phyloP scores from a whole-genome alignment of 1,139 yeast genomes.

The Meyerozyma sp. region DNA sequence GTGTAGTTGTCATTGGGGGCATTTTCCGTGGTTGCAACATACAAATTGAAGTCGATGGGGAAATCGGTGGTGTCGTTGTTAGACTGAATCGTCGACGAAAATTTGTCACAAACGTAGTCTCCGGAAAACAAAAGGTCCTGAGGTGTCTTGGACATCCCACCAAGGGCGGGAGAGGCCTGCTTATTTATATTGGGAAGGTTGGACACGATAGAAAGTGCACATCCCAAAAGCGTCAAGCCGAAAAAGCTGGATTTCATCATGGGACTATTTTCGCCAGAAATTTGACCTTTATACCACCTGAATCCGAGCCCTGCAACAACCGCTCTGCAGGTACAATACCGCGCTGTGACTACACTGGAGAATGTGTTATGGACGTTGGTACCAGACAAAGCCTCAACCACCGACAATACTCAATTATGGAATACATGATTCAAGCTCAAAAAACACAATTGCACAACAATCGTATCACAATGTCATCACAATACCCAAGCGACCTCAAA shows the following conservation, averaged over 20 bases:
- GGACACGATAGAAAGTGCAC: conserved; percentile 7
- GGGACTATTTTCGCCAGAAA: not conserved
- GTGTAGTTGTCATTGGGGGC: conserved; percentile 14
- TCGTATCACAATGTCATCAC: too few relatives aligned
- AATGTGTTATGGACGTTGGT: not conserved
- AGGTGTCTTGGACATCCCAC: conserved; percentile 10
- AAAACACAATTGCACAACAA: too few relatives aligned
- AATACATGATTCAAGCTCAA: too few relatives aligned
- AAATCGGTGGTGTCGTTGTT: conserved; percentile 11
- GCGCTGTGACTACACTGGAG: not conserved
- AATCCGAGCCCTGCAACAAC: not conserved
- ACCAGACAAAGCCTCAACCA: not conserved
- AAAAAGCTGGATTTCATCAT: not conserved
- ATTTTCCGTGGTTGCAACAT: conserved; percentile 10
- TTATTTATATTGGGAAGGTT: conserved; percentile 10
- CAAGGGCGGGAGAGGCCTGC: conserved; percentile 2
- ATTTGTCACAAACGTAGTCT: conserved; percentile 16
- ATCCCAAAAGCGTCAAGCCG: conserved; percentile 3
- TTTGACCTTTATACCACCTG: not conserved
- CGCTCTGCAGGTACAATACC: conserved; percentile 1
- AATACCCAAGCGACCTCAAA: too few relatives aligned
- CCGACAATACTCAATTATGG: too few relatives aligned
- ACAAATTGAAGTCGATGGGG: conserved; percentile 14
- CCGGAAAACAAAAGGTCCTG: conserved; percentile 12
- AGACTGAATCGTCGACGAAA: conserved; percentile 12